A percentile compares a stretch with the other conserved stretches of the same genome.
These are phyloP conservation scores for Apiospora aurea DNA, from an alignment of 2,329 filamentous ascomycete species.

Conservation along the genomic window DNA sequence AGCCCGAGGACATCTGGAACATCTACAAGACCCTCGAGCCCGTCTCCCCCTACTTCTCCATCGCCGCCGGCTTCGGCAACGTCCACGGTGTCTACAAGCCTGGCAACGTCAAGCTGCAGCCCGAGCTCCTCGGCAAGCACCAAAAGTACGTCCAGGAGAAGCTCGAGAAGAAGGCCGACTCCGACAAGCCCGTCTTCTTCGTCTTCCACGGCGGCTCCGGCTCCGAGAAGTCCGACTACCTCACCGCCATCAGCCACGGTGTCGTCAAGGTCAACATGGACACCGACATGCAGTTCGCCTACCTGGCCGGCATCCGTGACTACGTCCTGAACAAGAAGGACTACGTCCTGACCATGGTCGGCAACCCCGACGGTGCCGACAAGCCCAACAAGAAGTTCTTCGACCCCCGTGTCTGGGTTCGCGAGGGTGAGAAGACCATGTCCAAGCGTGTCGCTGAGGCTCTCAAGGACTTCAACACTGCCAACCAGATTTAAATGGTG, in stretches of 20 bases:
- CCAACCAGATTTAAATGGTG: conserved; percentile 40
- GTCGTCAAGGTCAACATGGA: conserved; percentile 99
- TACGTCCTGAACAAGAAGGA: conserved; percentile 95
- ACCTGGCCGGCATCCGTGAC: conserved; percentile 91
- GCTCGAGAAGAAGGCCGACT: conserved; percentile 51
- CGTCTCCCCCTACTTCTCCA: conserved; percentile 96
- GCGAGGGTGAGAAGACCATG: conserved; percentile 98
- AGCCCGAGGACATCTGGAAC: conserved; percentile 93
- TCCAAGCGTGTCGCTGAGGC: conserved; percentile 78
- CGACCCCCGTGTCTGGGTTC: conserved; percentile 90
- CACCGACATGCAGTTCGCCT: conserved; percentile 96
- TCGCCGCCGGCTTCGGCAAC: conserved; percentile 97
- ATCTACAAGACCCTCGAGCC: conserved; percentile 86
- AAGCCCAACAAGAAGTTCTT: conserved; percentile 99
- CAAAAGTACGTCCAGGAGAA: conserved; percentile 89
- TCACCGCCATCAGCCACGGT: conserved; percentile 86
- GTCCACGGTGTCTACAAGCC: conserved; percentile 99
- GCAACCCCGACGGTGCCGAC: conserved; percentile 93
- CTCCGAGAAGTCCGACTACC: conserved; percentile 89
- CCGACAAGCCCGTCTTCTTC: conserved; percentile 91
- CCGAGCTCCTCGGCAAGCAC: conserved; percentile 96
- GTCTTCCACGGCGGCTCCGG: conserved; percentile 99
- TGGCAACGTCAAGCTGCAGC: conserved; percentile 95
- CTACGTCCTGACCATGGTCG: conserved; percentile 85
- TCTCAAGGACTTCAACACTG: conserved; percentile 90